A percentile compares a stretch with the other conserved stretches of the same genome.
Conservation (phyloP, 352 stramenopile genomes). For the Blastocystis sp. region DNA sequence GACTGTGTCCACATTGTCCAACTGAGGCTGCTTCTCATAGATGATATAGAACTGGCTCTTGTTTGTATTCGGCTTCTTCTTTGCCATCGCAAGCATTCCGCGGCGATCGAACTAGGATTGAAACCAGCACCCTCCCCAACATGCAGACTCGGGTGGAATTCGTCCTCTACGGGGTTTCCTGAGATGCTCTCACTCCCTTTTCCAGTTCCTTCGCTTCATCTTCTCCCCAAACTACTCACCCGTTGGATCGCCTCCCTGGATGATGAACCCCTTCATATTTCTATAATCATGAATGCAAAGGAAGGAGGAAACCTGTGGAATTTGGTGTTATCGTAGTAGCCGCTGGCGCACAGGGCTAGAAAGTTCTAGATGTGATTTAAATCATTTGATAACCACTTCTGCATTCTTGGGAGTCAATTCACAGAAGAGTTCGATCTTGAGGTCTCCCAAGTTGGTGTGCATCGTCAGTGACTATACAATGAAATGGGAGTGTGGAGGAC, state of each 20-base stretch:
- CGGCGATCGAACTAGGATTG: conserved; percentile 39
- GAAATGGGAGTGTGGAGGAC: too few species aligned
- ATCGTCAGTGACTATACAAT: conserved; percentile 63
- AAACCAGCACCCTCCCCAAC: background rate
- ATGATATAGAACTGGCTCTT: conserved; percentile 64
- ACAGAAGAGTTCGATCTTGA: conserved; percentile 70
- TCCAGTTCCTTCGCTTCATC: conserved; percentile 31
- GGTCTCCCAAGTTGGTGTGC: conserved; percentile 69
- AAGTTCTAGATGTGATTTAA: conserved; percentile 51
- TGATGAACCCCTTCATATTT: conserved; percentile 64
- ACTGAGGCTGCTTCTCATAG: conserved; percentile 33
- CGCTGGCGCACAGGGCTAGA: conserved; percentile 46
- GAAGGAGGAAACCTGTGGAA: conserved; percentile 43
- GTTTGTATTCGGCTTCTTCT: too few species aligned
- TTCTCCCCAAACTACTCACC: background rate
- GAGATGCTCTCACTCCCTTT: conserved; percentile 55
- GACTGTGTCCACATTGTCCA: conserved; percentile 57
- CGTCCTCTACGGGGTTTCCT: conserved; percentile 45
- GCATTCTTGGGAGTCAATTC: conserved; percentile 63
- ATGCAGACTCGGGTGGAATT: conserved; percentile 50
- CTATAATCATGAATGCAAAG: conserved; percentile 7
- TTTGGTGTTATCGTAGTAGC: conserved; percentile 69
- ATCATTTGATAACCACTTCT: background rate
- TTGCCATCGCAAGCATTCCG: conserved; percentile 47
- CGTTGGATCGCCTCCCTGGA: conserved; percentile 58